A percentile compares a stretch with the other conserved stretches of the same genome.
These are phyloP conservation scores for Penicillium chermesinum DNA, from an alignment of 495 filamentous ascomycete species.

Conservation along the genomic window DNA sequence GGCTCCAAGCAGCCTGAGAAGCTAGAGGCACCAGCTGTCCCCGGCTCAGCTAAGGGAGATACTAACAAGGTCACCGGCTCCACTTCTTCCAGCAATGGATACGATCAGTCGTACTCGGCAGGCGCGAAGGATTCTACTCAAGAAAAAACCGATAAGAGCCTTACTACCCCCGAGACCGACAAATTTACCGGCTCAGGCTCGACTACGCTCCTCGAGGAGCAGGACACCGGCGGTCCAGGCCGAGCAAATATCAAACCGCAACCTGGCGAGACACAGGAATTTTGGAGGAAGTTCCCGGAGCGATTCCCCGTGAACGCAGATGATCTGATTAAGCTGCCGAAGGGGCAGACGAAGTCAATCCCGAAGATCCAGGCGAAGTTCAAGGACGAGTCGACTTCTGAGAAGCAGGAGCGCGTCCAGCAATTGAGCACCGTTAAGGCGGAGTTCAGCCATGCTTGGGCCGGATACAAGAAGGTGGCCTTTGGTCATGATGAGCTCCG, in stretches of 20 bases:
- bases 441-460: conserved; percentile 70
- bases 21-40: not conserved
- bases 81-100: not conserved
- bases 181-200: not conserved
- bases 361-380: conserved; percentile 73
- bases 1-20: not conserved
- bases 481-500: conserved; percentile 76
- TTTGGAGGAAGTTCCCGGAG: conserved; percentile 69
- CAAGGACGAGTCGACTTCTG: conserved; percentile 54
- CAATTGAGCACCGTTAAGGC: conserved; percentile 60
- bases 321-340: conserved; percentile 70
- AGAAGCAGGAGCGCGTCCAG: conserved; percentile 56
- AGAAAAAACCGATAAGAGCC: not conserved
- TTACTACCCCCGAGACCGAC: not conserved
- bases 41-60: not conserved
- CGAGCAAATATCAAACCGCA: conserved; percentile 36
- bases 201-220: conserved; percentile 7
- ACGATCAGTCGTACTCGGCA: not conserved
- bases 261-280: conserved; percentile 32
- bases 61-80: not conserved
- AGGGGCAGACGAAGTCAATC: conserved; percentile 59
- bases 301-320: conserved; percentile 66
- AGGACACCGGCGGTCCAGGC: conserved; percentile 22
- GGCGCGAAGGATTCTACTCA: not conserved
- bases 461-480: conserved; percentile 65